Conservation (phyloP, 1,284 basidiomycete genomes). For the Porogramme epimiltina region DNA sequence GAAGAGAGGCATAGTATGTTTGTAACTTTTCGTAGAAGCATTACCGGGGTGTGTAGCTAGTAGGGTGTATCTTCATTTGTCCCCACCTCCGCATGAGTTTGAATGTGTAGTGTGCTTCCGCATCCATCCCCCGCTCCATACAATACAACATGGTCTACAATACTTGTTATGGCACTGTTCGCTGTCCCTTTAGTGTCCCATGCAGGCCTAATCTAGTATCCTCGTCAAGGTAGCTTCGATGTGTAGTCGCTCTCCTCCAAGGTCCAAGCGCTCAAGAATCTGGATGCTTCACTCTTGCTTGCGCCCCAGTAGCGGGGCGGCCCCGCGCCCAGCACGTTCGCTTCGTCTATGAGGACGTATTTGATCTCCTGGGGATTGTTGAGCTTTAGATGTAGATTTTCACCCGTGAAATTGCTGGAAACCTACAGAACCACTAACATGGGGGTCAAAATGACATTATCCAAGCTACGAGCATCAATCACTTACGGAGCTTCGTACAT, state of each 20-base stretch:
- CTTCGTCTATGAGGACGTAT: conserved; percentile 62
- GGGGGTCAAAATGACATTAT: neutral
- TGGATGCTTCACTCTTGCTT: conserved; percentile 49
- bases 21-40: conserved; percentile 21
- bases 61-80: conserved; percentile 17
- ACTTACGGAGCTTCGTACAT: conserved; percentile 94
- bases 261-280: conserved; percentile 55
- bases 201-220: neutral
- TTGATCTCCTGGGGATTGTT: conserved; percentile 48
- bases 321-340: conserved; percentile 50
- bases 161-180: conserved; percentile 3
- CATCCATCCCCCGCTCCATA: conserved; percentile 12
- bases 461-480: neutral
- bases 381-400: neutral
- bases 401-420: neutral
- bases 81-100: conserved; percentile 8
- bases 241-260: conserved; percentile 45
- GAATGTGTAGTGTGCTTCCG: conserved; percentile 15
- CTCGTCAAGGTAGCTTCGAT: conserved; percentile 13
- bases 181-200: neutral
- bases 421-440: conserved; percentile 12
- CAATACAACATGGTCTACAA: conserved; percentile 20
- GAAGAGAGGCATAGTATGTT: too few species aligned
- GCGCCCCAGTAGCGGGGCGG: conserved; percentile 59
- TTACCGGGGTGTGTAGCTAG: conserved; percentile 15